These are phyloP conservation scores for Gleditsia sinensis DNA, from an alignment of 306 rosid species.

Conservation along the genomic window DNA sequence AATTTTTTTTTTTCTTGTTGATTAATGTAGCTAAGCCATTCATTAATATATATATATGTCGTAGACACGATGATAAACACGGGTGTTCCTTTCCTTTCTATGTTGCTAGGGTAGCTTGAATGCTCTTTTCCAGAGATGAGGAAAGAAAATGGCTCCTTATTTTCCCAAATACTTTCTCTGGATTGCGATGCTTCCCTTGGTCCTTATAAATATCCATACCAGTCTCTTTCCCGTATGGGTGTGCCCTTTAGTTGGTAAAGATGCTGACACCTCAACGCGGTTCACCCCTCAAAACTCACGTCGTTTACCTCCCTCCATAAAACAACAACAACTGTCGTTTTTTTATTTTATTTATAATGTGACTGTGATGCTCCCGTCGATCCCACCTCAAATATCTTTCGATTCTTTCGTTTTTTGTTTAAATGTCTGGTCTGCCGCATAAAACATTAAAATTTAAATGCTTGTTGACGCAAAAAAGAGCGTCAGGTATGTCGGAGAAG, in stretches of 20 bases:
- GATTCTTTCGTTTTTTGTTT: too few species aligned
- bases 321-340: neutral
- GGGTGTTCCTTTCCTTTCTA: neutral
- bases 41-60: neutral
- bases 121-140: conserved; percentile 12
- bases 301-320: neutral
- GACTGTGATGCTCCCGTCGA: too few species aligned
- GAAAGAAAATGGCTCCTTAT: conserved; percentile 9
- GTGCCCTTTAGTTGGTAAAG: conserved; percentile 21
- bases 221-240: neutral
- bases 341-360: too few species aligned
- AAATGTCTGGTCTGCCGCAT: too few species aligned
- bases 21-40: neutral
- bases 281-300: neutral
- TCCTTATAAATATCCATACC: neutral
- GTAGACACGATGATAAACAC: neutral
- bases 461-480: conserved; percentile 48
- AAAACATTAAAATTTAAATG: conserved; percentile 37
- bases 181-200: conserved; percentile 9
- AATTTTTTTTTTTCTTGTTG: neutral
- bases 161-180: neutral
- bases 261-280: conserved; percentile 23
- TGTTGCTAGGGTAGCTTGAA: neutral
- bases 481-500: conserved; percentile 62
- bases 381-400: too few species aligned